Percentiles rank a stretch among this genome's conserved stretches.
These are phyloP conservation scores for Moringa oleifera DNA, from an alignment of 345 rosid genomes.

Conservation along the genomic window DNA sequence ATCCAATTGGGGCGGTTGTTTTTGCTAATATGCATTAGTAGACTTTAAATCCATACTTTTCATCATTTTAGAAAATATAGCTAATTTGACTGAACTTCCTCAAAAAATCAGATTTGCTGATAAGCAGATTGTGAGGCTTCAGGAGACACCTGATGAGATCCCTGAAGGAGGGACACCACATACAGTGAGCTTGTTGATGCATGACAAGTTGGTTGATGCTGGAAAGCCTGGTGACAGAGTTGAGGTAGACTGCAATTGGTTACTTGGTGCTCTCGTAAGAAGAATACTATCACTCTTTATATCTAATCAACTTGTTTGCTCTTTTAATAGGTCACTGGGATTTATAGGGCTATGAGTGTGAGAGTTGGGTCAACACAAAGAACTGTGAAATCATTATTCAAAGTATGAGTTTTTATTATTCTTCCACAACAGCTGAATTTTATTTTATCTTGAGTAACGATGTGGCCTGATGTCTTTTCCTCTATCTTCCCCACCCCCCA, in stretches of 20 bases:
- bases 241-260: conserved; percentile 46
- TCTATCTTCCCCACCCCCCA: no score
- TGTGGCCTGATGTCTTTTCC: conserved; percentile 10
- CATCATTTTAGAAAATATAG: no score
- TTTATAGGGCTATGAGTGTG: conserved; percentile 94
- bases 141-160: conserved; percentile 96
- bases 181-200: conserved; percentile 94
- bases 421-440: conserved; percentile 5
- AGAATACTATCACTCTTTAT: not conserved
- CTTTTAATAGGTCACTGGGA: conserved; percentile 67
- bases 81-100: not conserved
- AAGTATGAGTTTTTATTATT: conserved; percentile 39
- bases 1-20: not conserved
- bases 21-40: not conserved
- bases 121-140: conserved; percentile 98
- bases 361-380: conserved; percentile 81
- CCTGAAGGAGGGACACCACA: conserved; percentile 99
- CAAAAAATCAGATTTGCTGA: conserved; percentile 68
- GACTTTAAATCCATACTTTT: no score
- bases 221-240: conserved; percentile 98
- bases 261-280: not conserved
- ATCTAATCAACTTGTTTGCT: conserved; percentile 11
- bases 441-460: conserved; percentile 2
- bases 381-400: conserved; percentile 91
- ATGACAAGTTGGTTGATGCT: conserved; percentile 90